Base-by-base conservation (phyloP, 2,329 filamentous ascomycete species). In the Colletotrichum kahawae region DNA sequence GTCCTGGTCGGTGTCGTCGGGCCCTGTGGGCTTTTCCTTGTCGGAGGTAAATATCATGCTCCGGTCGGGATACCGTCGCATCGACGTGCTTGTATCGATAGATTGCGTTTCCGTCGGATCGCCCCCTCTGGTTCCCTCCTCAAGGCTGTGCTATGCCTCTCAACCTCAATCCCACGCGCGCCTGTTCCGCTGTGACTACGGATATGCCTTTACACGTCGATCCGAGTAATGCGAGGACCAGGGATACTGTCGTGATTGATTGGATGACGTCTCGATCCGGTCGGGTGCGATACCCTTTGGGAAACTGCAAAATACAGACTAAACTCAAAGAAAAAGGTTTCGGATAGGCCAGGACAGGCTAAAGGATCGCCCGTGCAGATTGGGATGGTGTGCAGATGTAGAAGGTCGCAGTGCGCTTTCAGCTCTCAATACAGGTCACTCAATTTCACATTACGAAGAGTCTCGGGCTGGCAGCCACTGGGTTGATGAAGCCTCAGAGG, bases 1-100 rank as follows among this genome's bases (percentile, higher is more conserved):
- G 13, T 70, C 59, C 66, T 48, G 59, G 31, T 59, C 56, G 27
- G 31, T 43, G 3, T 51, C 34, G 48, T 57, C 31, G 36, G 7
- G 33, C 16, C 69, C 69, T 31, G 63, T 12, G 56, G 33, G 27
- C 67, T 71, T 67, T n/a, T 67, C 62, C 9, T 59, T 64, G 7
- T 75, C 72, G 56, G 72, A 21, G n/a, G 34, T 24, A 33, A 63
- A 57, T 36, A 8, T n/a, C 68, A 72, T 75, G 62, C 38, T 21
- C 60, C 12, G n/a, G 24, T 48, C 21, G 14, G 29, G 16, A 21
- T 34, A 27, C 36, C 21, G 56, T 72, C 31, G 56, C 34, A 72
- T 72, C 38, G 56, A 54, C 60, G 60, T 24, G 24, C 24, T 66
- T 31, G 24, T 63, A 4, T 38, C 24, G 34, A 24, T 34, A 33